A percentile compares a stretch with the other conserved stretches of the same genome.
Conservation (phyloP, 2,329 filamentous ascomycete species). For the Colletotrichum sp. region DNA sequence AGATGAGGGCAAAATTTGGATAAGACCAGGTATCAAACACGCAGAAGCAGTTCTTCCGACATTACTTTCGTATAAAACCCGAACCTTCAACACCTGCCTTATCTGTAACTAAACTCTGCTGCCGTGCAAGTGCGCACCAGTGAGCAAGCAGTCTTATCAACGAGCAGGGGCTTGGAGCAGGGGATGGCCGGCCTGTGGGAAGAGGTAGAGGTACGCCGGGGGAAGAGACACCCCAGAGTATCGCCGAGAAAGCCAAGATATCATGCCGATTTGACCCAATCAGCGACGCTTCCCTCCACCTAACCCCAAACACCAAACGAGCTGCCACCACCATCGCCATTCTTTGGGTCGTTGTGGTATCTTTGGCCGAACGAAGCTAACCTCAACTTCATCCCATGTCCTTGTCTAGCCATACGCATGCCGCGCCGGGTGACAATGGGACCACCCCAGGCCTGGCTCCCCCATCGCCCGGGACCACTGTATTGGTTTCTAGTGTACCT, state of each 20-base stretch:
- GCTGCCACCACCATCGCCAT: not conserved
- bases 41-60: not conserved
- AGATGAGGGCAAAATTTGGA: not conserved
- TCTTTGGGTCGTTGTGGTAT: not conserved
- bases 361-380: not conserved
- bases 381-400: not conserved
- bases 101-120: not conserved
- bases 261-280: constrained; percentile 1
- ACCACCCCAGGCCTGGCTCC: not conserved
- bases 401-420: not conserved
- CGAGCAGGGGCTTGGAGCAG: not conserved
- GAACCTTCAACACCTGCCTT: not conserved
- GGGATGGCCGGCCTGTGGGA: not conserved
- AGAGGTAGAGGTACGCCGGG: not conserved
- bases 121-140: not conserved
- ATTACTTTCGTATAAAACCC: not conserved
- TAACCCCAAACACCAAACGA: not conserved
- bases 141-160: not conserved
- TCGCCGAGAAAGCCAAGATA: constrained; percentile 16
- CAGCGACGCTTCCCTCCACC: not conserved
- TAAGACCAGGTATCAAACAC: not conserved
- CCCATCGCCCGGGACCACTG: not conserved
- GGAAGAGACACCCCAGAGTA: not conserved
- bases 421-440: constrained; percentile 6
- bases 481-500: not conserved